Conservation (phyloP, 1,284 basidiomycete species). For the Puccinia triticina region DNA sequence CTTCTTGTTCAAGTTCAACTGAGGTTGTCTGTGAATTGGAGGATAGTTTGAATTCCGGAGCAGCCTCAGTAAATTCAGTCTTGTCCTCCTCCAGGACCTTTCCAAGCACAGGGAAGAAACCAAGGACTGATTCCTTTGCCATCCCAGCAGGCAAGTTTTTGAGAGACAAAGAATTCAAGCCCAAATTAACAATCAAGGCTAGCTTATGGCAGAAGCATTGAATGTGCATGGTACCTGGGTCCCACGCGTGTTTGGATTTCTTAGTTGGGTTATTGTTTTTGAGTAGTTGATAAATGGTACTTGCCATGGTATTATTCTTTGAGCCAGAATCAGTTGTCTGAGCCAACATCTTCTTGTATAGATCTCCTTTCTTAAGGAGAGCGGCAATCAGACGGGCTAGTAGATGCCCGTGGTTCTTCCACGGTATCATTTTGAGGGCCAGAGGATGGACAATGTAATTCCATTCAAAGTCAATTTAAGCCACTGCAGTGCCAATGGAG, state of each 20-base stretch:
- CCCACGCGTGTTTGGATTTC: neutral
- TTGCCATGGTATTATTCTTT: conserved; percentile 29
- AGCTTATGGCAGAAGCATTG: conserved; percentile 38
- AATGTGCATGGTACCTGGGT: conserved; percentile 15
- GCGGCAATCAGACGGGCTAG: neutral
- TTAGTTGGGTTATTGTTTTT: no score
- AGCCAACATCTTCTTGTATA: conserved; percentile 9
- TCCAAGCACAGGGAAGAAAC: neutral
- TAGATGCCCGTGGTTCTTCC: neutral
- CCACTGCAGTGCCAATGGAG: no score
- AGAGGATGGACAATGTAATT: no score
- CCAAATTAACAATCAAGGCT: conserved; percentile 17
- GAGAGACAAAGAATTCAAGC: neutral
- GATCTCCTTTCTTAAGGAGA: neutral
- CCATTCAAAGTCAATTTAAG: no score
- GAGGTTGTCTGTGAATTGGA: no score
- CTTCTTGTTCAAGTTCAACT: no score
- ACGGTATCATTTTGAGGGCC: no score
- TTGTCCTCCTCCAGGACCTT: conserved; percentile 20
- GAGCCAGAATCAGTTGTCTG: conserved; percentile 19
- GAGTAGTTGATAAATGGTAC: neutral
- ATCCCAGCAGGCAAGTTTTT: conserved; percentile 3
- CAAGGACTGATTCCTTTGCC: neutral
- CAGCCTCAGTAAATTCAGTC: no score
- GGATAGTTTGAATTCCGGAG: neutral